Percentiles rank a stretch among this genome's conserved stretches.
These are phyloP conservation scores for Xeromyces bisporus DNA, from an alignment of 495 filamentous ascomycete genomes.

Conservation along the genomic window DNA sequence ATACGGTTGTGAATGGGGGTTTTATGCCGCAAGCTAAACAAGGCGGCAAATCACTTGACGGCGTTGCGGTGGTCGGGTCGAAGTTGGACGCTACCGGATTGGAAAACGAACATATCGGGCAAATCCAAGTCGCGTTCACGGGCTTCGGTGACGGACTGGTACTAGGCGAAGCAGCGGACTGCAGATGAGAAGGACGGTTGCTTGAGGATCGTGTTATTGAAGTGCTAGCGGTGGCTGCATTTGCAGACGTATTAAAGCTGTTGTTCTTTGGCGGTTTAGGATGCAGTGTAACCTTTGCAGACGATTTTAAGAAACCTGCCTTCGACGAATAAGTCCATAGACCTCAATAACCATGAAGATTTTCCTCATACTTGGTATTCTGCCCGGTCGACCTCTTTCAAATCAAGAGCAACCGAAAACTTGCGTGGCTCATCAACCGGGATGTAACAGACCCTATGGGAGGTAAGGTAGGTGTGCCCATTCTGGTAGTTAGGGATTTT, in stretches of 20 bases:
- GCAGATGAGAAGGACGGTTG: constrained; percentile 11
- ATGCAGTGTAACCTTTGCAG: constrained; percentile 76
- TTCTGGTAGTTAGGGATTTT: constrained; percentile 90
- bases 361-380: constrained; percentile 61
- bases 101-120: constrained; percentile 93
- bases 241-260: constrained; percentile 18
- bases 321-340: constrained; percentile 19
- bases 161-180: constrained; percentile 5
- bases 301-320: constrained; percentile 91
- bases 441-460: constrained; percentile 88
- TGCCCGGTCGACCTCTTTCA: constrained; percentile 79
- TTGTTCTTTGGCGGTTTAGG: constrained; percentile 53
- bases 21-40: constrained; percentile 92
- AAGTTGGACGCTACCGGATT: constrained; percentile 91
- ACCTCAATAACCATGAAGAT: not conserved
- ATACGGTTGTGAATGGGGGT: constrained; percentile 59
- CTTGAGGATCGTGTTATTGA: constrained; percentile 12
- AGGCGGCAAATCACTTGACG: constrained; percentile 60
- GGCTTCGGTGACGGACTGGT: constrained; percentile 13
- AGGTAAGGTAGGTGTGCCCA: constrained; percentile 90
- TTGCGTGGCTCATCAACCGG: constrained; percentile 76
- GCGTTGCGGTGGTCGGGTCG: constrained; percentile 58
- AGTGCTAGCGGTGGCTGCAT: constrained; percentile 15
- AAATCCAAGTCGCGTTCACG: constrained; percentile 78
- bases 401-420: constrained; percentile 65